Base-by-base conservation (phyloP, 2,329 filamentous ascomycete genomes). In the Helotiales sp. region DNA sequence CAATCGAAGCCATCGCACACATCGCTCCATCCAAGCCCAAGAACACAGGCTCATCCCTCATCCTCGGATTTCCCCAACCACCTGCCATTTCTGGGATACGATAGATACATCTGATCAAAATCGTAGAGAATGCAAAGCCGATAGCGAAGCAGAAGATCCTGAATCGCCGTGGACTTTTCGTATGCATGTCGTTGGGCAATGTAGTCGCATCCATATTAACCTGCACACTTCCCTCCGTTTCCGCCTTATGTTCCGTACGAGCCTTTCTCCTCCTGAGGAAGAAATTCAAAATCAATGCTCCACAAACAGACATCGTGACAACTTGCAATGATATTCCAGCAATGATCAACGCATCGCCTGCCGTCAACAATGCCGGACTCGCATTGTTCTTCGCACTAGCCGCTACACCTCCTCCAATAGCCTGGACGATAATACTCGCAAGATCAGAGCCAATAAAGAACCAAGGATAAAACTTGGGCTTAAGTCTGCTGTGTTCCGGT, bases 1-100 rank as follows among this genome's bases (percentile, higher is more conserved):
- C 36, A 40, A 59, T 52, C 22, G 34, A 30, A 17, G 57, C 52
- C 22, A 59, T 13, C 13, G 33, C 36, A 30, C 51, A 27, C 57
- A 59, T 59, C 46, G 25, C 38, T 13, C 60, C 60, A 34, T 60
- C 60, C 46, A 87, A 76, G 10, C 81, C 77, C 55, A 85, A 76
- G 64, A 87, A 87, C 24, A 78, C 80, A 47, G 76, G 73, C 72
- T 87, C 75, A 69, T 86, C 78, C 64, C 83, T 82, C 83, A 87
- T 86, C 67, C 86, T 81, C 15, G 75, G 67, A 72, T 84, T 85
- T 10, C 81, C 81, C 83, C 84, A 87, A 24, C 84, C 84, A 30
- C 82, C 81, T 1, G 80, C 79, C 82, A 87, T 85, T 68, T 86
- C 84, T 1, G 79, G 79, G 48, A 86, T 52, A 70, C 62, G 57